Percentiles rank a stretch among this genome's conserved stretches.
These are phyloP conservation scores for Phaeolepiota aurea DNA, from an alignment of 768 basidiomycete genomes.

Conservation along the genomic window DNA sequence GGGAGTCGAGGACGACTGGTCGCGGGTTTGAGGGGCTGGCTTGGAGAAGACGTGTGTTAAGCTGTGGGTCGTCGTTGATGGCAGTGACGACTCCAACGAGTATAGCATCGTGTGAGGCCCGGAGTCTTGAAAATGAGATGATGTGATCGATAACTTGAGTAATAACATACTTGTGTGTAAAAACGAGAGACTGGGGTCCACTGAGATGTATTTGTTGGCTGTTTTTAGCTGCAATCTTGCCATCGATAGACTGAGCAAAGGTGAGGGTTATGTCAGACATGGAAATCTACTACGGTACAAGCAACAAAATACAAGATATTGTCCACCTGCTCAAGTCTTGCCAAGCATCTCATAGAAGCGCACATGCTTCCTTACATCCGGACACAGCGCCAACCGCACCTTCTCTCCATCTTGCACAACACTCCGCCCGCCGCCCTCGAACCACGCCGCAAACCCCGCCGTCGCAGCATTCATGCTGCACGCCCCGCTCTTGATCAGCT, in stretches of 20 bases:
- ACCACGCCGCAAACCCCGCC: conserved; percentile 42
- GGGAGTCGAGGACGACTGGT: conserved; percentile 78
- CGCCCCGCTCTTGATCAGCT: conserved; percentile 38
- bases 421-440: conserved; percentile 40
- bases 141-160: neutral
- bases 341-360: conserved; percentile 47
- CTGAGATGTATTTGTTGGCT: conserved; percentile 77
- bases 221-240: conserved; percentile 70
- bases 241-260: conserved; percentile 83
- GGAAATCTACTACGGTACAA: neutral
- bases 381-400: conserved; percentile 61
- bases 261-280: conserved; percentile 46
- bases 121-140: conserved; percentile 49
- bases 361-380: conserved; percentile 49
- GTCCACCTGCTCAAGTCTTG: neutral
- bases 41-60: conserved; percentile 55
- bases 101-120: conserved; percentile 89
- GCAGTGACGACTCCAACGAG: conserved; percentile 87
- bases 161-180: conserved; percentile 83
- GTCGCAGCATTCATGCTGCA: too few relatives aligned
- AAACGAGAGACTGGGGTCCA: conserved; percentile 78
- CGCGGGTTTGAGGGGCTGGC: conserved; percentile 47
- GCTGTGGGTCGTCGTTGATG: conserved; percentile 85
- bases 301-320: neutral
- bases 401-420: conserved; percentile 56